Conservation (phyloP, 75 land plant genomes). For the Selaginella moellendorffii region DNA sequence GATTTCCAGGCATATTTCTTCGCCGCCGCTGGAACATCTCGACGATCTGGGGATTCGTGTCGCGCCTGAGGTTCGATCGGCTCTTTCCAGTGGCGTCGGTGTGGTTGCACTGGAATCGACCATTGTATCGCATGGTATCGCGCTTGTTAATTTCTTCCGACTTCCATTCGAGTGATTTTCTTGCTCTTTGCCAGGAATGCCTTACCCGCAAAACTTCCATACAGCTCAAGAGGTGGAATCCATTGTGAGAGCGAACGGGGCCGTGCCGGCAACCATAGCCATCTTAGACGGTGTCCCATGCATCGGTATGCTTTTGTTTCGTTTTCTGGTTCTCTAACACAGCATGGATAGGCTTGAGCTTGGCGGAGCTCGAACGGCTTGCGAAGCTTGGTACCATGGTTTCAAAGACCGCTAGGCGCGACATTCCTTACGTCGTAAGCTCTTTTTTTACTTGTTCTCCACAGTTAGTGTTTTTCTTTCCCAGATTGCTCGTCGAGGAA, state of each 20-base stretch:
- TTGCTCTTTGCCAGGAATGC: slow-evolving; percentile 61
- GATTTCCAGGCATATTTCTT: not conserved
- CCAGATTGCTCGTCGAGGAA: slow-evolving; percentile 66
- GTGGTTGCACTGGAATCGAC: slow-evolving; percentile 96
- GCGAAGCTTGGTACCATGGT: slow-evolving; percentile 46
- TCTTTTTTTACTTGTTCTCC: slow-evolving; percentile 1
- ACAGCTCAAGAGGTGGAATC: slow-evolving; percentile 74
- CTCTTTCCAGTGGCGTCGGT: slow-evolving; percentile 42
- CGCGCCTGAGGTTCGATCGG: slow-evolving; percentile 44
- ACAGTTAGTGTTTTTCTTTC: not conserved
- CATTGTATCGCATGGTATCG: slow-evolving; percentile 85
- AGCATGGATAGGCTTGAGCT: slow-evolving; percentile 40
- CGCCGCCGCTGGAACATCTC: not conserved
- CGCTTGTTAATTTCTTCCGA: not conserved
- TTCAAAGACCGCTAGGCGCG: slow-evolving; percentile 81
- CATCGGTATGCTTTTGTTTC: slow-evolving; percentile 61
- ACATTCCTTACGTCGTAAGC: slow-evolving; percentile 87
- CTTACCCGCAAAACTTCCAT: slow-evolving; percentile 80
- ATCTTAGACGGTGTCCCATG: slow-evolving; percentile 87
- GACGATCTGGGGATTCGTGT: slow-evolving; percentile 15
- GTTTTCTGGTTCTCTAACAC: not conserved
- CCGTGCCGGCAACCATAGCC: slow-evolving; percentile 91
- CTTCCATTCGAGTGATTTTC: not conserved
- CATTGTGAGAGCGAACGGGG: slow-evolving; percentile 62
- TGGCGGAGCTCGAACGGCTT: slow-evolving; percentile 50